Evolutionary conservation across 1,284 basidiomycete genomes (phyloP), one percentile per base, ranked within the genome.

Genomic region (Cutaneotrichosporon sp.): DNA sequence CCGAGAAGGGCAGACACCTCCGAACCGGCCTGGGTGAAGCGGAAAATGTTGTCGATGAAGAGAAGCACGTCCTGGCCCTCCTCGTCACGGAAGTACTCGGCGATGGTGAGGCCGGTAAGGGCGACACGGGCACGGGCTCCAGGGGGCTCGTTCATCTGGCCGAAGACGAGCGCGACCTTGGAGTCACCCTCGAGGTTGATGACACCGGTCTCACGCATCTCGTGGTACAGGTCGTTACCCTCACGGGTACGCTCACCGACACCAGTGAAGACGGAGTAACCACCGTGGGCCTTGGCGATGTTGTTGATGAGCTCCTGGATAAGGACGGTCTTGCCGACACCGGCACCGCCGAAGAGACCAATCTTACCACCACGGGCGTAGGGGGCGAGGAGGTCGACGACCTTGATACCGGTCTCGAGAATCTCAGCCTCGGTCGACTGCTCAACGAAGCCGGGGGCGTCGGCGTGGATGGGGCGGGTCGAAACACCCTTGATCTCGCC

Each of bases 1-100:
- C 95, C 95, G 76, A 98, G 91, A 79, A 99, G 83, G 69, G 95
- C 95, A 84, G 95, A 99, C 85, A 98, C 97, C 83, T 98, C 95
- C 71, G 95, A 99, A 90, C 95, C 95, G 79, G 95, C 95, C 83
- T 97, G 93, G 73, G 93, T 95, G 90, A 97, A 97, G 81, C 94
- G 92, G 92, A 97, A 97, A 85, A 98, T 99, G 88, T 98, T 99
- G 91, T 99, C 95, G 80, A 98, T 98, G 87, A 98, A 98, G 79
- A 99, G 89, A 80, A 98, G 87, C 85, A 99, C 95, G 83, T 98
- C 95, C 84, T 99, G 95, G 72, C 95, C 95, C 84, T 99, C 95
- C 84, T 98, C 95, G 79, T 99, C 95, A 90, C 95, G 95, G 95
- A 99, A 99, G 86, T 98, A 99, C 84, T 99, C 95, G 73, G 95